A percentile compares a stretch with the other conserved stretches of the same genome.
These are phyloP conservation scores for Mycena indigotica DNA, from an alignment of 768 basidiomycete species.

Conservation along the genomic window DNA sequence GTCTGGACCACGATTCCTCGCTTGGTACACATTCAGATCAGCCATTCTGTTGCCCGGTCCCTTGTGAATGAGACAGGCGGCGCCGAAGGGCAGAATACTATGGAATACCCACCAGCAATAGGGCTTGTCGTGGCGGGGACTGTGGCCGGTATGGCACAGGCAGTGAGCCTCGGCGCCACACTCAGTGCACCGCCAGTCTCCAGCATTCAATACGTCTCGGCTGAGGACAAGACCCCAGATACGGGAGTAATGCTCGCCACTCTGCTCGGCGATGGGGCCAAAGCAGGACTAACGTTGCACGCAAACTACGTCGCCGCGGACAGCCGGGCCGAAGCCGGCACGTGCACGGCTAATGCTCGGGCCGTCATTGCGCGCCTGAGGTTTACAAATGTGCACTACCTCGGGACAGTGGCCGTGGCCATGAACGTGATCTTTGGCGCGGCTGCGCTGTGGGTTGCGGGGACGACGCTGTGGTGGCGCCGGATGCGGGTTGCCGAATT, in stretches of 20 bases:
- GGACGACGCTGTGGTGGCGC: not conserved
- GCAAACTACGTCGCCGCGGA: not conserved
- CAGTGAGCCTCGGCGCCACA: constrained; percentile 1
- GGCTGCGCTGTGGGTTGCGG: constrained; percentile 2
- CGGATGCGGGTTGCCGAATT: not conserved
- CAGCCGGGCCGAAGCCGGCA: not conserved
- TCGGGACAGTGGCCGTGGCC: constrained; percentile 3
- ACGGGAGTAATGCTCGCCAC: not conserved
- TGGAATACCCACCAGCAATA: not conserved
- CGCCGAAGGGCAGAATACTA: not conserved
- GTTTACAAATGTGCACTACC: constrained; percentile 5
- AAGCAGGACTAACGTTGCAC: constrained; percentile 11
- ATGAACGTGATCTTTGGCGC: not conserved
- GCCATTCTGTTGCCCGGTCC: not conserved
- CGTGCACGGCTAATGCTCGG: constrained; percentile 3
- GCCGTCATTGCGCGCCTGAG: not conserved
- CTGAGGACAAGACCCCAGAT: not conserved
- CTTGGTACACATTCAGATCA: constrained; percentile 1
- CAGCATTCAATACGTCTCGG: not conserved
- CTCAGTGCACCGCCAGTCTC: not conserved
- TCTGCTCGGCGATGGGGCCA: constrained; percentile 12
- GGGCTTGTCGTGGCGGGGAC: not conserved
- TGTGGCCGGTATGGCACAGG: constrained; percentile 7
- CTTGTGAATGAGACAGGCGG: not conserved
- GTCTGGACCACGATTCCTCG: constrained; percentile 2